Conservation (phyloP, 306 rosid genomes). For the Clitoria ternatea region DNA sequence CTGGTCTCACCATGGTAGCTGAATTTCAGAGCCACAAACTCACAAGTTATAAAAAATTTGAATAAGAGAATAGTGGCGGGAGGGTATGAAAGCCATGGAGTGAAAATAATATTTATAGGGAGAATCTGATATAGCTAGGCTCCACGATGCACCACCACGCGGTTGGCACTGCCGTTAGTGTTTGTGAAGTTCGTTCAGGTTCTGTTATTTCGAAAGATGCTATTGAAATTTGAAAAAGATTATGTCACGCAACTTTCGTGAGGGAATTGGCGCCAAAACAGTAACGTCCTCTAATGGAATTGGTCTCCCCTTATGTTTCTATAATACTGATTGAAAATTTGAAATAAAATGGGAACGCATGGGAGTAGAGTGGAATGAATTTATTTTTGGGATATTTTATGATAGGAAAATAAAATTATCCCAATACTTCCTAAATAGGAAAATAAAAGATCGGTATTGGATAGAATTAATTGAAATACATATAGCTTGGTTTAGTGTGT, state of each 20-base stretch:
- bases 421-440: too few species aligned
- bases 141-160: background rate
- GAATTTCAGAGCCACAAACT: conserved; percentile 21
- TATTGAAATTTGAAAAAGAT: background rate
- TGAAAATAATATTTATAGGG: conserved; percentile 29
- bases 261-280: conserved; percentile 22
- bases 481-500: too few species aligned
- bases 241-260: conserved; percentile 28
- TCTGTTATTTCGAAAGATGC: background rate
- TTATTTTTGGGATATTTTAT: too few species aligned
- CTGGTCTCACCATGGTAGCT: conserved; percentile 47
- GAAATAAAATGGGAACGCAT: too few species aligned
- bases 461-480: too few species aligned
- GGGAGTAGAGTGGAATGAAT: too few species aligned
- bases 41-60: background rate
- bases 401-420: too few species aligned
- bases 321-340: too few species aligned
- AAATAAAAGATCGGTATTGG: too few species aligned
- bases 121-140: background rate
- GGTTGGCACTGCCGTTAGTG: background rate
- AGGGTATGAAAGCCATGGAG: background rate
- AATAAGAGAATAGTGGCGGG: conserved; percentile 24
- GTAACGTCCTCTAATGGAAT: too few species aligned
- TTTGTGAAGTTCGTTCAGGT: background rate
- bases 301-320: too few species aligned